Base-by-base conservation (phyloP, 177 flowering plant species). In the Telopea speciosissima region DNA sequence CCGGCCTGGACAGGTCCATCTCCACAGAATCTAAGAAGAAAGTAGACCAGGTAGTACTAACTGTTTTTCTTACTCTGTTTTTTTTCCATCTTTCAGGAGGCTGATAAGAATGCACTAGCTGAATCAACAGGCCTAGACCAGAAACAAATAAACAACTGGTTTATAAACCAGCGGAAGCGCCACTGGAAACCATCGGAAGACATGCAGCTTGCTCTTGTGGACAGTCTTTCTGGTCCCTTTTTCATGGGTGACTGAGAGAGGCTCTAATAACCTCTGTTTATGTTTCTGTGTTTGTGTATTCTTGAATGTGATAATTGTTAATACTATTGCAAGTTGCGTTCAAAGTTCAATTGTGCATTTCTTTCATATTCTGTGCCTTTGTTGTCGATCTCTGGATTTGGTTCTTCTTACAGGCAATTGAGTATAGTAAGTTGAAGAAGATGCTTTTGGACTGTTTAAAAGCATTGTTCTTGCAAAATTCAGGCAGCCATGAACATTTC, bases 121-220 rank as follows among this genome's bases (percentile, higher is more conserved):
- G 86, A 84, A 63, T 19, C 79, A 19, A 89, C 90, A 25, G 89
- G 93, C 5, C 73, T 89, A n/a, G 89, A 84, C 70, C 90, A 79
- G 79, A 89, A 83, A 78, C 93, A 89, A 70, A 89, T 89, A 24
- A 89, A 86, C 79, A 89, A 89, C 56, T 89, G 93, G 92, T 88
- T 88, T 64, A 88, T 85, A 66, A 88, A 88, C 67, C 92, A 88
- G 62, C 44, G 92, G 66, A 89, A 87, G 79, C 84, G 93, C 0
- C 93, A 89, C 64, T 89, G 93, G 93, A 89, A 84, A 66, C 87
- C 89, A 13, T 79, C 90, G 0, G 93, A 89, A 81, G 84, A 78
- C 81, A 83, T 86, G 88, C 90, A 79, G 24, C 82, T 84, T 24
- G 80, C 82, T 3, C 68, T 83, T 0, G 79, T 78, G 86, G 85